Base-by-base conservation (phyloP, 2,329 filamentous ascomycete genomes). In the Phyllosticta capitalensis region DNA sequence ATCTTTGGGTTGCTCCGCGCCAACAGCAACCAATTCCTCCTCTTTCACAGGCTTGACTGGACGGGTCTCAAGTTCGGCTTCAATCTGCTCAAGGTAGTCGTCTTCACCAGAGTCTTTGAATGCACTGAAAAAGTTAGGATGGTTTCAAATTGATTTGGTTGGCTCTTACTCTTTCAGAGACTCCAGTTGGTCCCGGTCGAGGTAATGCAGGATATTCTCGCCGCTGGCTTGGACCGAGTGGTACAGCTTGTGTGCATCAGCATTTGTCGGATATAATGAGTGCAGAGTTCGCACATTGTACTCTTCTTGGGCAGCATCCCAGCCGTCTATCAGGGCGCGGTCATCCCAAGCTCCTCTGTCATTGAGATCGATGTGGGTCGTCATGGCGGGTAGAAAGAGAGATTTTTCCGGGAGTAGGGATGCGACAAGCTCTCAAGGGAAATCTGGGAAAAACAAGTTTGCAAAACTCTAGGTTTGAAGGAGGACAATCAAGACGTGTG, bases 161-260 rank as follows among this genome's bases (percentile, higher is more conserved):
- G 20, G 2, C 9, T 20, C 2, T 26, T 21, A 48, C 57, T 68
- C 64, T 58, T 64, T 64, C 45, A 72, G 38, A 45, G 17, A 45
- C 38, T 45, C 38, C 1, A 45, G 62, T 57, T 74, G 71, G 45
- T 69, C 67, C 56, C 63, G 61, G 7, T 62, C 69, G 55, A 73
- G 59, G 9, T 68, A 68, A 60, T 73, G 69, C 61, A 73, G 69
- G 2, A 73, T 62, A 52, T 67, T 68, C 62, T 72, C 71, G 48
- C 71, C 71, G 54, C 67, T 66, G 54, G 67, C 67, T 50, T 68
- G 66, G 58, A 74, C 72, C 61, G 70, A 72, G 55, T 74, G 71
- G 56, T 73, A 74, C 59, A 71, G 71, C 72, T 74, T 38, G 52
- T 1, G 20, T 22, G 14, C 9, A 9, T 52, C 22, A 52, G 50